Evolutionary conservation across 2,329 filamentous ascomycete species (phyloP), one percentile per base, ranked within the genome.

Genomic region (Trichoderma simmonsii): DNA sequence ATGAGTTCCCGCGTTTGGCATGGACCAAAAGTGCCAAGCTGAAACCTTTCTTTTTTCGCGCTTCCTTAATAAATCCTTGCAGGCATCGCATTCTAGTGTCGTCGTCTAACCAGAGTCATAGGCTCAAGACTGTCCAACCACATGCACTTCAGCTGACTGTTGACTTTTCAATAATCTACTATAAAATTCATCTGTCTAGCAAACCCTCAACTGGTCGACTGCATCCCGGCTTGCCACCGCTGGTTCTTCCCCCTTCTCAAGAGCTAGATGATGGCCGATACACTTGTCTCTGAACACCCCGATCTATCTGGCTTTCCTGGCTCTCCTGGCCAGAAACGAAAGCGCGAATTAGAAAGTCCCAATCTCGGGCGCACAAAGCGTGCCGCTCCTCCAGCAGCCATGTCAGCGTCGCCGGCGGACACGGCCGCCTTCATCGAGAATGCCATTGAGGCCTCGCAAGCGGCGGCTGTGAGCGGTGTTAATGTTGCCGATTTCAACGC

Each of bases 401-500:
- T 87, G 81, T 80, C 83, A 1, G 80, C 83, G 76, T 78, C 81
- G 3, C 79, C 81, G 36, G 77, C 81, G 14, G 85, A 85, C 43
- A 81, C 85, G 26, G 82, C 85, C 3, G 83, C 86, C 15, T 89
- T 88, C 75, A 86, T 89, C 36, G 86, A 89, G 74, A 86, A 82
- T 74, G 84, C 86, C 57, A 85, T 88, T 32, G 86, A 87, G 72
- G 80, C 80, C 21, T 79, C 75, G 36, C 80, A 82, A 39, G 80
- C 78, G 3, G 82, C 81, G 34, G 80, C 79, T 14, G 78, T 80
- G 11, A 81, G 78, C 54, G 83, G 82, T 21, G 84, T 86, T 64
- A 85, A 84, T 34, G 85, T 86, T 32, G 85, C 86, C 73, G 87
- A 89, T 75, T 88, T 89, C 75, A 86, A 83, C 73, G 87, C 87